These are phyloP conservation scores for Phaeophleospora eucalypticola DNA, from an alignment of 2,329 filamentous ascomycete species.

Conservation along the genomic window DNA sequence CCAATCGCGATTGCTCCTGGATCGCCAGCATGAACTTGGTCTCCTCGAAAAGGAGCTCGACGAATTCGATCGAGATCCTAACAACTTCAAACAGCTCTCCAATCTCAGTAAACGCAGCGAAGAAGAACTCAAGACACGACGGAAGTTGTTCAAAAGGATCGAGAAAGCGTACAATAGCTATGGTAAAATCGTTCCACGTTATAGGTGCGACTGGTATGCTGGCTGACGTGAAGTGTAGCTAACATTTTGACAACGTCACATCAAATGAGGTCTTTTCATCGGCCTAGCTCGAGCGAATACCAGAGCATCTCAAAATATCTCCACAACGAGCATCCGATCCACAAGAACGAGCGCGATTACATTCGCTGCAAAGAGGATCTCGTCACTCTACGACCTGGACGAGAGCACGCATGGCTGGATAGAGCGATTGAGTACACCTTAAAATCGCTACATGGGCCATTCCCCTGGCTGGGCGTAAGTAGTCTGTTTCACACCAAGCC, in stretches of 20 bases:
- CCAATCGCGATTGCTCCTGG: conserved; percentile 36
- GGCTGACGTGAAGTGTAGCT: background rate
- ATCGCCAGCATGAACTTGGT: conserved; percentile 30
- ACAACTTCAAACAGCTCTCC: no score
- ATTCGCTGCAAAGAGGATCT: conserved; percentile 40
- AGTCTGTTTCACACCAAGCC: background rate
- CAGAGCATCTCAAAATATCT: background rate
- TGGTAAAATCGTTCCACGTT: background rate
- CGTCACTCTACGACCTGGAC: conserved; percentile 36
- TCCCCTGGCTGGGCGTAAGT: background rate
- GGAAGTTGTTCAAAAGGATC: background rate
- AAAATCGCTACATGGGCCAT: background rate
- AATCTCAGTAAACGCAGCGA: no score
- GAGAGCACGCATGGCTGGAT: conserved; percentile 42
- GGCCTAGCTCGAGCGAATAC: background rate
- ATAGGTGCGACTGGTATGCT: background rate
- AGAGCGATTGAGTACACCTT: conserved; percentile 16
- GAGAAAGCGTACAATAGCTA: background rate
- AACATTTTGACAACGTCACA: background rate
- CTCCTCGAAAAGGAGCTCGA: conserved; percentile 20
- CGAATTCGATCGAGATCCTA: no score
- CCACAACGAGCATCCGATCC: conserved; percentile 16
- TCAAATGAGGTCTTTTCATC: background rate
- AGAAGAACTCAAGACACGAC: background rate
- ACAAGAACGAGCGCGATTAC: conserved; percentile 28